These are phyloP conservation scores for Pleurotus tuber-regium DNA, from an alignment of 768 basidiomycete genomes.

Conservation along the genomic window DNA sequence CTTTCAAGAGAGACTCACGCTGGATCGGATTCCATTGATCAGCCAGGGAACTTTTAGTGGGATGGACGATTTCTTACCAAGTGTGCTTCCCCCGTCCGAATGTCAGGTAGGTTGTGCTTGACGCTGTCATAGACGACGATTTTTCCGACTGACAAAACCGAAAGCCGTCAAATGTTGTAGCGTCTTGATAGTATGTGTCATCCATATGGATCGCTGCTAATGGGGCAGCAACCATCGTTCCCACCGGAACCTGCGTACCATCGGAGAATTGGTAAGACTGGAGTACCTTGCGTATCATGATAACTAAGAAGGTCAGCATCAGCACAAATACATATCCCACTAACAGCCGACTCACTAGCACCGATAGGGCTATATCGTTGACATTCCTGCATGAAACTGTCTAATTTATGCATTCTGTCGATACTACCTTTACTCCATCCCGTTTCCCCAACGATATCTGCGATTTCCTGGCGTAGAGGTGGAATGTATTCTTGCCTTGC, in stretches of 20 bases:
- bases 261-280: conserved; percentile 15
- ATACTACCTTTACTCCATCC: conserved; percentile 31
- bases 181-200: conserved; percentile 3
- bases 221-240: conserved; percentile 9
- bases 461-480: conserved; percentile 23
- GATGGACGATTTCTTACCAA: too few relatives aligned
- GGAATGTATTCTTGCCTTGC: conserved; percentile 18
- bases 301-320: not conserved
- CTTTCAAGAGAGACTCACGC: not conserved
- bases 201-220: conserved; percentile 12
- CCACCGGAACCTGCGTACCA: conserved; percentile 15
- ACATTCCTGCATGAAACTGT: conserved; percentile 36
- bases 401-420: conserved; percentile 28
- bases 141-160: not conserved
- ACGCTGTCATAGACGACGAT: not conserved
- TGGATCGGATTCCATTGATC: not conserved
- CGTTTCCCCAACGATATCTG: conserved; percentile 16
- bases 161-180: conserved; percentile 1
- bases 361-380: conserved; percentile 22
- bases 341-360: conserved; percentile 10
- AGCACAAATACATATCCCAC: not conserved
- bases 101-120: not conserved
- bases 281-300: conserved; percentile 11
- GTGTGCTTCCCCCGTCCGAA: conserved; percentile 5
- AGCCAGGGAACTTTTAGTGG: not conserved